These are phyloP conservation scores for Suillus subaureus DNA, from an alignment of 768 basidiomycete species.

Conservation along the genomic window DNA sequence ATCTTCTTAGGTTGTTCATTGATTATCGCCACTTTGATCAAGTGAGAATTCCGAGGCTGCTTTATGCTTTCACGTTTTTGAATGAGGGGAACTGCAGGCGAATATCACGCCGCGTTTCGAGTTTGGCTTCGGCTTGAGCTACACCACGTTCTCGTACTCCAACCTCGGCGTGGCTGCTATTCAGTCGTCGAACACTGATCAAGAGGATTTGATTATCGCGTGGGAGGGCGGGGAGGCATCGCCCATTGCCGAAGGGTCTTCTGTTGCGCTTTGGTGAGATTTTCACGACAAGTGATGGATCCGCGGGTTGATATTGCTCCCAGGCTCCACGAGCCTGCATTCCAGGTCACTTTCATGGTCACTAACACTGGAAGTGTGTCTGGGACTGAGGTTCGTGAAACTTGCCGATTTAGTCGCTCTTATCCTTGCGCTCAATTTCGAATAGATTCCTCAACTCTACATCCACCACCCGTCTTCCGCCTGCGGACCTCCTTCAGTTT, in stretches of 20 bases:
- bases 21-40: slow-evolving; percentile 69
- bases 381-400: slow-evolving; percentile 29
- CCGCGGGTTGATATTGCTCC: slow-evolving; percentile 1
- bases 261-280: slow-evolving; percentile 54
- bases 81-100: slow-evolving; percentile 40
- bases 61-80: slow-evolving; percentile 3
- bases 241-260: slow-evolving; percentile 54
- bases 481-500: slow-evolving; percentile 65
- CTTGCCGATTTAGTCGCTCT: slow-evolving; percentile 5
- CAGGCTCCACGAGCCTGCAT: slow-evolving; percentile 30
- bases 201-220: slow-evolving; percentile 33
- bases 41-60: slow-evolving; percentile 34
- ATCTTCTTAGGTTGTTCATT: slow-evolving; percentile 48
- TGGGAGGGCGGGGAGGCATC: slow-evolving; percentile 60
- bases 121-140: slow-evolving; percentile 42
- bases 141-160: slow-evolving; percentile 46
- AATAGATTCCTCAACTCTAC: slow-evolving; percentile 69
- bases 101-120: slow-evolving; percentile 69
- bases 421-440: slow-evolving; percentile 7
- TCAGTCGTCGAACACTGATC: slow-evolving; percentile 32
- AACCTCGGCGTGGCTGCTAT: slow-evolving; percentile 37
- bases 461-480: slow-evolving; percentile 58
- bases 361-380: slow-evolving; percentile 38
- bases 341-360: slow-evolving; percentile 36
- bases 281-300: slow-evolving; percentile 21